Percentiles rank a stretch among this genome's conserved stretches.
Evolutionary conservation across 2,329 filamentous ascomycete genomes (phyloP).

Genomic region (Fusarium equiseti): DNA sequence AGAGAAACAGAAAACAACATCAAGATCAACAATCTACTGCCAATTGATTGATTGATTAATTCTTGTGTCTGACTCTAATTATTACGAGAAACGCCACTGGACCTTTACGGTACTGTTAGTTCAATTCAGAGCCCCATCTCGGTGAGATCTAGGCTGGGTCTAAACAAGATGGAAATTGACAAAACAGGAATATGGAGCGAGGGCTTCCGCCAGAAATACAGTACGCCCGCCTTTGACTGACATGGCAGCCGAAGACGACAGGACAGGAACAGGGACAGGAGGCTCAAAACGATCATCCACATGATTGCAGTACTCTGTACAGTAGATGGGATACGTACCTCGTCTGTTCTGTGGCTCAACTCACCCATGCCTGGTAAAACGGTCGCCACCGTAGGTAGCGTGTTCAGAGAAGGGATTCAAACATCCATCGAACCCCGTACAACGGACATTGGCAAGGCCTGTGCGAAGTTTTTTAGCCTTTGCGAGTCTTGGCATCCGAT

Average conservation of each 20-base stretch:
- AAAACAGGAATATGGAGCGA: conserved; percentile 38
- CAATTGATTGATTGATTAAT: not conserved
- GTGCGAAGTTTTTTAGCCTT: conserved; percentile 31
- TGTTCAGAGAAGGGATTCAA: conserved; percentile 41
- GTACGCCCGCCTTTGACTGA: not conserved
- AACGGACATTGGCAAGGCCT: conserved; percentile 33
- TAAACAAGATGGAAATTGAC: conserved; percentile 14
- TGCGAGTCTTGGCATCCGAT: conserved; percentile 48
- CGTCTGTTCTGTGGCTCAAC: conserved; percentile 22
- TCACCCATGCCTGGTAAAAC: conserved; percentile 43
- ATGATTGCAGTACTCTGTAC: not conserved
- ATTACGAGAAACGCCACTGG: conserved; percentile 37
- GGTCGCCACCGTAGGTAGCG: conserved; percentile 45
- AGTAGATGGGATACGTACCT: not conserved
- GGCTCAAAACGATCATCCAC: conserved; percentile 31
- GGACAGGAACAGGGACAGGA: conserved; percentile 6
- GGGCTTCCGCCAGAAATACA: conserved; percentile 11
- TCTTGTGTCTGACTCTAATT: not conserved
- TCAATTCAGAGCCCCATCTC: conserved; percentile 18
- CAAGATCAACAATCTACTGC: not conserved
- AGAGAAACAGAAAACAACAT: not conserved
- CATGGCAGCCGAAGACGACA: not conserved
- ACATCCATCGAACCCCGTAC: conserved; percentile 18
- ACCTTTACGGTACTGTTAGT: not conserved
- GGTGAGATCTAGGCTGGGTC: conserved; percentile 29